Conservation (phyloP, 1,139 yeast species). For the Torulaspora pretoriensis region DNA sequence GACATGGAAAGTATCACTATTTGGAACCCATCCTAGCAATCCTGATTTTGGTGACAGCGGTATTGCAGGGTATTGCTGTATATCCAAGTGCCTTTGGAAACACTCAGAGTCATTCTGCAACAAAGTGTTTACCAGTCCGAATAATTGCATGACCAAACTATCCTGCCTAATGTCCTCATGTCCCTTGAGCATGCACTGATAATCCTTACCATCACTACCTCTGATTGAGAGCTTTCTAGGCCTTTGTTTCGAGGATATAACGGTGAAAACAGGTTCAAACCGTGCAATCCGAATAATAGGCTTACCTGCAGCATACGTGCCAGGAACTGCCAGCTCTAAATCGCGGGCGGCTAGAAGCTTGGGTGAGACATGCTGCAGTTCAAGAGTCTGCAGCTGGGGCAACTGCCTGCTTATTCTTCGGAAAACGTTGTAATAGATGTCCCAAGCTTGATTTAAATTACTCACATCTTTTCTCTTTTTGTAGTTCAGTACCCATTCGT, state of each 20-base stretch:
- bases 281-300: constrained; percentile 66
- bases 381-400: constrained; percentile 81
- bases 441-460: constrained; percentile 96
- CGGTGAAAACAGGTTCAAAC: constrained; percentile 80
- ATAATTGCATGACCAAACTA: constrained; percentile 94
- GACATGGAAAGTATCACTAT: constrained; percentile 94
- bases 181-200: constrained; percentile 79
- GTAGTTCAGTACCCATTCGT: constrained; percentile 86
- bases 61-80: constrained; percentile 86
- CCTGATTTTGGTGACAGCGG: constrained; percentile 98
- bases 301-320: constrained; percentile 83
- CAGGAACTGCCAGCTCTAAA: constrained; percentile 88
- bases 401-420: constrained; percentile 84
- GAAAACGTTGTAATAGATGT: constrained; percentile 88
- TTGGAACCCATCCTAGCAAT: constrained; percentile 93
- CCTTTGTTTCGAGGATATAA: constrained; percentile 93
- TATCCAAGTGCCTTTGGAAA: constrained; percentile 90
- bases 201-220: constrained; percentile 91
- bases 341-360: constrained; percentile 73
- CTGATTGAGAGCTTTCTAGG: constrained; percentile 77
- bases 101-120: constrained; percentile 90
- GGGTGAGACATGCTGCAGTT: constrained; percentile 91
- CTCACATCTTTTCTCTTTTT: constrained; percentile 81
- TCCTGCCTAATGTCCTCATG: constrained; percentile 99
- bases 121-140: constrained; percentile 89